phyloP scores from a whole-genome alignment of 2,329 filamentous ascomycete genomes.

The Pleoardoris graminearum region DNA sequence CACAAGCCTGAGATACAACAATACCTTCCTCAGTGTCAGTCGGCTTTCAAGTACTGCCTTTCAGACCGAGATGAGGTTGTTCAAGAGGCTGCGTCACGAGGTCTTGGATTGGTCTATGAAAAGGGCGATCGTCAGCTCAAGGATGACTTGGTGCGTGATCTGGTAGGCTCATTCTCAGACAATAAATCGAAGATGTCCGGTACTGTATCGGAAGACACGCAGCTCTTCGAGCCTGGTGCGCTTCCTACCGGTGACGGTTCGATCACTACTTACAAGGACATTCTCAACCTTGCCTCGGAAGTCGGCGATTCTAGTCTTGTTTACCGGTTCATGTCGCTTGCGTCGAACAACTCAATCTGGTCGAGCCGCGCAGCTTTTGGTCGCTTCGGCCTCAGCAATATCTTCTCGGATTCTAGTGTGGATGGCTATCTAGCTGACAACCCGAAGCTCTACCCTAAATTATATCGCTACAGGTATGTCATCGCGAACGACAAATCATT shows the following conservation, averaged over 20 bases:
- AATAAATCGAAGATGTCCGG: conserved; percentile 68
- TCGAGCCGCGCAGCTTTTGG: conserved; percentile 96
- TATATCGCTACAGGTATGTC: conserved; percentile 76
- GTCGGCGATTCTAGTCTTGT: conserved; percentile 95
- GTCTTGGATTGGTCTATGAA: conserved; percentile 90
- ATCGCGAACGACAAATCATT: not conserved
- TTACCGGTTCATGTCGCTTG: conserved; percentile 97
- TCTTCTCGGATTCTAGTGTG: conserved; percentile 80
- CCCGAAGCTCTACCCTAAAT: conserved; percentile 91
- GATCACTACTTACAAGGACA: conserved; percentile 96
- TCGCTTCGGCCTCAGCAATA: conserved; percentile 86
- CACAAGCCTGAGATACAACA: conserved; percentile 74
- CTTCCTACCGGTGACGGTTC: conserved; percentile 89
- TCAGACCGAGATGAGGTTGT: conserved; percentile 90
- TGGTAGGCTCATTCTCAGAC: conserved; percentile 85
- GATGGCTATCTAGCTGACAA: conserved; percentile 73
- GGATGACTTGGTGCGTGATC: conserved; percentile 80
- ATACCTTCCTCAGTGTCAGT: conserved; percentile 76
- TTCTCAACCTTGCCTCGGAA: conserved; percentile 92
- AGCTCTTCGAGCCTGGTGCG: conserved; percentile 89
- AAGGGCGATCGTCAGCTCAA: conserved; percentile 81
- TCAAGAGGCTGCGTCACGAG: conserved; percentile 91
- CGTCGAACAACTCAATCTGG: conserved; percentile 95
- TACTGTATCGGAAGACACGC: conserved; percentile 86
- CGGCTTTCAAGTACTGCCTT: conserved; percentile 83